A percentile compares a stretch with the other conserved stretches of the same genome.
Conservation (phyloP, 2,329 filamentous ascomycete genomes). For the Clonostachys solani region DNA sequence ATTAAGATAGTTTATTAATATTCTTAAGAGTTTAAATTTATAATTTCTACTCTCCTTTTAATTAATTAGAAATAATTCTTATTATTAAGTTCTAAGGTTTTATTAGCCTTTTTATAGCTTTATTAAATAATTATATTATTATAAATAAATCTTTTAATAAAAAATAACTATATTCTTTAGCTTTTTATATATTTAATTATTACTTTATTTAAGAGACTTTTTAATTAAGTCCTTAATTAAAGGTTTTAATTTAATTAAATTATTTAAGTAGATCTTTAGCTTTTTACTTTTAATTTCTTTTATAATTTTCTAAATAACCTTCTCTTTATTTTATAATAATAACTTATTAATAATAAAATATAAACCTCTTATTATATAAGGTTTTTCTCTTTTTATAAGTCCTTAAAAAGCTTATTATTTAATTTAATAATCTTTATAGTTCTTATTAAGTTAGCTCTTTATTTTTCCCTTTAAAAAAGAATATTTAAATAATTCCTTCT, state of each 20-base stretch:
- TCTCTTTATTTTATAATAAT: too few species aligned
- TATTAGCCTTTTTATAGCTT: constrained; percentile 1
- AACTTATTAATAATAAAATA: neutral
- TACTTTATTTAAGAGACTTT: neutral
- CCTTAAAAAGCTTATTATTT: neutral
- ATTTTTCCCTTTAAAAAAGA: neutral
- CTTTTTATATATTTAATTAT: neutral
- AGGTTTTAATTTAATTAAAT: neutral
- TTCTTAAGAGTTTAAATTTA: neutral
- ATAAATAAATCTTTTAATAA: neutral
- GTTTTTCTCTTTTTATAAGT: neutral
- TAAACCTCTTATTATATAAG: neutral
- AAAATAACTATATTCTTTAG: neutral
- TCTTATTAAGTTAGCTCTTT: neutral
- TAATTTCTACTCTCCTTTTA: too few species aligned
- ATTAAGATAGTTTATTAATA: neutral
- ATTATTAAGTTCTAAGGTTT: constrained; percentile 5
- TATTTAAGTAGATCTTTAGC: neutral
- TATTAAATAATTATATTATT: neutral
- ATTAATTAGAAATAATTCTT: neutral
- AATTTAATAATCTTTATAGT: neutral
- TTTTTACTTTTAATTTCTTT: neutral
- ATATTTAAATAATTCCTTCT: neutral
- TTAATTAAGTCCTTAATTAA: neutral
- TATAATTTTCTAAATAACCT: neutral